These are phyloP conservation scores for Allantophomopsis lycopodina DNA, from an alignment of 2,329 filamentous ascomycete species.

Conservation along the genomic window DNA sequence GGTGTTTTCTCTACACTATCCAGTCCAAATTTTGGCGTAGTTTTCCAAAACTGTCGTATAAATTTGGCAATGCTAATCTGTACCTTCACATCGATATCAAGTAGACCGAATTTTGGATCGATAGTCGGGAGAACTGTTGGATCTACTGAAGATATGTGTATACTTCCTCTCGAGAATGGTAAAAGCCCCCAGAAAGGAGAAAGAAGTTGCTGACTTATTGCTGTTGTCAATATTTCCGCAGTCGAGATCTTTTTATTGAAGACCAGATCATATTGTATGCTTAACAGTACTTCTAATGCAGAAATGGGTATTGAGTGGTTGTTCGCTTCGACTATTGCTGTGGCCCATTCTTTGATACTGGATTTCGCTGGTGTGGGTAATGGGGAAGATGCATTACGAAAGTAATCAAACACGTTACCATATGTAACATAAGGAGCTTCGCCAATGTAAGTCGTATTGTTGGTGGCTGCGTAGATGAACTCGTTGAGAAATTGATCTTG, in stretches of 20 bases:
- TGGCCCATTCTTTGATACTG: neutral
- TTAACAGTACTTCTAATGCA: constrained; percentile 25
- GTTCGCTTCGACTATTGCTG: constrained; percentile 5
- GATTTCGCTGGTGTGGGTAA: neutral
- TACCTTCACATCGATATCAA: constrained; percentile 21
- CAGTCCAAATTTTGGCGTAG: constrained; percentile 6
- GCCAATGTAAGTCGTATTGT: constrained; percentile 1
- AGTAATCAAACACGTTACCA: constrained; percentile 7
- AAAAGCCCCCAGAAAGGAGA: constrained; percentile 21
- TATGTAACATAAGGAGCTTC: constrained; percentile 5
- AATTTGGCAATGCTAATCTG: constrained; percentile 19
- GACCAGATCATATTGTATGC: constrained; percentile 31
- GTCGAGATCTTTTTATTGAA: constrained; percentile 27
- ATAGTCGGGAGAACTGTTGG: constrained; percentile 11
- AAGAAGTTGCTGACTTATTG: constrained; percentile 18
- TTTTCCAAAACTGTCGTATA: constrained; percentile 8
- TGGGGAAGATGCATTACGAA: constrained; percentile 4
- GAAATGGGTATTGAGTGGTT: constrained; percentile 14
- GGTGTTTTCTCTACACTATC: constrained; percentile 13
- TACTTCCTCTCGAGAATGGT: constrained; percentile 25
- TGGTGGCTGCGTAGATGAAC: constrained; percentile 10
- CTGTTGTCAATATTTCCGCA: constrained; percentile 27
- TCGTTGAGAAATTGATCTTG: constrained; percentile 1
- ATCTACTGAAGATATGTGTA: constrained; percentile 24
- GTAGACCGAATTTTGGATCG: constrained; percentile 26